phyloP scores from a whole-genome alignment of 2,329 filamentous ascomycete species.

The Colletotrichum magnum region DNA sequence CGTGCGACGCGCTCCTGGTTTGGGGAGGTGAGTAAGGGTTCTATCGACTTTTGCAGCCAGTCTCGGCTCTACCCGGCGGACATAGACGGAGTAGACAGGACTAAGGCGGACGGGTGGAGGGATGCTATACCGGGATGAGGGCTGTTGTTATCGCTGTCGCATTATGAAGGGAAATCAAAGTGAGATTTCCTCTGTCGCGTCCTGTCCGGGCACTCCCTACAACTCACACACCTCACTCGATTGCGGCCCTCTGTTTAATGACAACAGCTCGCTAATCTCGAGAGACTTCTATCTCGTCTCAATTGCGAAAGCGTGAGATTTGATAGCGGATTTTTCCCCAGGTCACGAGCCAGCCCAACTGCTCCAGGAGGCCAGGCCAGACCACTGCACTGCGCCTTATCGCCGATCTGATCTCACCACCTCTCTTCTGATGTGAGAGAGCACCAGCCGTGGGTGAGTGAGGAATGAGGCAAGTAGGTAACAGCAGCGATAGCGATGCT shows the following conservation, averaged over 20 bases:
- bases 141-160: neutral
- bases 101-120: neutral
- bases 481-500: neutral
- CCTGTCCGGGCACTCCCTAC: neutral
- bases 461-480: neutral
- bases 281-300: constrained; percentile 21
- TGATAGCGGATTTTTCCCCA: too few relatives aligned
- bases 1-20: constrained; percentile 2
- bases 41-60: neutral
- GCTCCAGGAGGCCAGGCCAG: too few relatives aligned
- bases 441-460: neutral
- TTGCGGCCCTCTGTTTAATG: constrained; percentile 1
- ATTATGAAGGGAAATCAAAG: neutral
- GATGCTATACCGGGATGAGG: neutral
- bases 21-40: constrained; percentile 13
- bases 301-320: neutral
- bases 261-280: constrained; percentile 19
- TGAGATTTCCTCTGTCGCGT: neutral
- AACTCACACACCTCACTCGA: neutral
- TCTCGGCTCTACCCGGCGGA: constrained; percentile 8
- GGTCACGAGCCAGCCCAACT: too few relatives aligned
- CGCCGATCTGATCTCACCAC: constrained; percentile 18
- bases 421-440: neutral
- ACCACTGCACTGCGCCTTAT: constrained; percentile 6
- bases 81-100: neutral